Evolutionary conservation across 1,284 basidiomycete genomes (phyloP), one percentile per base, ranked within the genome.

Genomic region (Anthracocystis walkeri): DNA sequence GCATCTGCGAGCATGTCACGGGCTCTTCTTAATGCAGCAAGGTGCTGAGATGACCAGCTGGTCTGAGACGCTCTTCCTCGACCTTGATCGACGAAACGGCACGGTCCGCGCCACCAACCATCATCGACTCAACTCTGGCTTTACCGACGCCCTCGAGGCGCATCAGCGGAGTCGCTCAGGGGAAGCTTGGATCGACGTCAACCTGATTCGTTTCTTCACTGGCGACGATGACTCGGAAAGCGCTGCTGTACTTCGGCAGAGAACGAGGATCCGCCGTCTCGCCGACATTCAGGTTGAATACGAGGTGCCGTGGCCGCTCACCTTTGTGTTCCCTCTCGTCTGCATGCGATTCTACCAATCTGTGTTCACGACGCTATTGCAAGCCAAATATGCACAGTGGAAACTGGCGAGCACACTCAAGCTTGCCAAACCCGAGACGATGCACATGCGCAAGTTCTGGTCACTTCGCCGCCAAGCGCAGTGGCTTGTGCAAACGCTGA

Each of bases 281-380:
- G 64, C 60, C 25, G 67, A 71, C 25, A 54, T 75, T 7, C 49
- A 52, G 48, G 62, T 65, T 21, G 52, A 65, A 33, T 78, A 77
- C 63, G 63, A 72, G 31, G 64, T 75, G 61, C 76, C 76, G 0
- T 78, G 72, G 72, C 72, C 76, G 11, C 50, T 63, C 20, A 60
- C 52, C 6, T 75, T 65, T 42, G 62, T 42, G 18, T 75, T 75
- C 38, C 69, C 68, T 2, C 40, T 25, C 2, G 41, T 25, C 4
- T 66, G 63, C 54, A 65, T 69, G 64, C 55, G 44, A 25, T 51
- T 62, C 44, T 75, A 78, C 31, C 72, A 75, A 59, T 50, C 52
- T 14, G 44, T 65, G 1, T 78, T 78, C 38, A 65, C 62, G 2
- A 54, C 58, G 7, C 40, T 75, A n/a, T 56, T 78, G 41, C 76